These are phyloP conservation scores for Ustilago curta DNA, from an alignment of 1,284 basidiomycete species.

Conservation along the genomic window DNA sequence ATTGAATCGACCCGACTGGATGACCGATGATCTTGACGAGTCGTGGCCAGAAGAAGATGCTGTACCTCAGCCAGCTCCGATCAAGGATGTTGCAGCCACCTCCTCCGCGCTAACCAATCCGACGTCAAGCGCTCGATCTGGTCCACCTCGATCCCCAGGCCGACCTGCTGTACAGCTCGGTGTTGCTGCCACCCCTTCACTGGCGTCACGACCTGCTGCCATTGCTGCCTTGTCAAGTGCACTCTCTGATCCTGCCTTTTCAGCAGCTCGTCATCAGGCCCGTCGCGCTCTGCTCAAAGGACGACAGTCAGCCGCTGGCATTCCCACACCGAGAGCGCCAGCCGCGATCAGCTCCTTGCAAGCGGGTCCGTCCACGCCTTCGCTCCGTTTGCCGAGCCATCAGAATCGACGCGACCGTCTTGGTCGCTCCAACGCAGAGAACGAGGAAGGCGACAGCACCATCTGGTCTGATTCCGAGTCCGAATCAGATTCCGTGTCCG, in stretches of 20 bases:
- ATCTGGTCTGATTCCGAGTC: slow-evolving; percentile 46
- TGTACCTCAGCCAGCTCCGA: slow-evolving; percentile 3
- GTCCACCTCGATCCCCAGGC: neutral
- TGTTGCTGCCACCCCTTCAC: slow-evolving; percentile 15
- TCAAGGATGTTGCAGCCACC: neutral
- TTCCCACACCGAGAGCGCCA: slow-evolving; percentile 13
- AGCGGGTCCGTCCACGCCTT: slow-evolving; percentile 44
- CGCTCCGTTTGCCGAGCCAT: slow-evolving; percentile 41
- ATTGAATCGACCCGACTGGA: slow-evolving; percentile 36
- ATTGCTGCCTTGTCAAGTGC: slow-evolving; percentile 2
- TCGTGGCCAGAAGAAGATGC: slow-evolving; percentile 43
- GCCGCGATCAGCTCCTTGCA: slow-evolving; percentile 12
- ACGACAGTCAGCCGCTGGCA: slow-evolving; percentile 12
- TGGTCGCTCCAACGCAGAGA: slow-evolving; percentile 13
- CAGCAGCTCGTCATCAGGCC: slow-evolving; percentile 42
- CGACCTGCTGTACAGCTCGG: neutral
- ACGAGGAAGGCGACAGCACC: slow-evolving; percentile 42
- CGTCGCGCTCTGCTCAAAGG: slow-evolving; percentile 41
- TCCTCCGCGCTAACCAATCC: neutral
- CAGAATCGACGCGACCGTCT: slow-evolving; percentile 23
- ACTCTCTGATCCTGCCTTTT: slow-evolving; percentile 41
- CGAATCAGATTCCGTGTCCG: slow-evolving; percentile 18
- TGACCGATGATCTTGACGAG: slow-evolving; percentile 55
- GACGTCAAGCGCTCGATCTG: neutral
- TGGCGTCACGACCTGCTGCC: slow-evolving; percentile 12